Conservation (phyloP, 306 rosid species). For the Rosa multiflora region DNA sequence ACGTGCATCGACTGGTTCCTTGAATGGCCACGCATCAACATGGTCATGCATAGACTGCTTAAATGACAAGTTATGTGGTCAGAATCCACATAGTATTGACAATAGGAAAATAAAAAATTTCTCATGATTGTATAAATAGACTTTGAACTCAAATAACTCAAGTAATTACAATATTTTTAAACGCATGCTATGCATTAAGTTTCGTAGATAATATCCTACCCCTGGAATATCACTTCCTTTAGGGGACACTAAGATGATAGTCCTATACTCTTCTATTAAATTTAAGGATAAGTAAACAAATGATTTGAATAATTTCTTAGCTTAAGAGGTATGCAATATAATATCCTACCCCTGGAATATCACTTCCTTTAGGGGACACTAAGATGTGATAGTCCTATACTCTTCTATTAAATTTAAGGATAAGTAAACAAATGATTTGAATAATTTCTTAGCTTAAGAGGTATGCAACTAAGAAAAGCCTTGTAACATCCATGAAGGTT, state of each 20-base stretch:
- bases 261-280: neutral
- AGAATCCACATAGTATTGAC: slow-evolving; percentile 9
- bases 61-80: slow-evolving; percentile 14
- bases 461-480: neutral
- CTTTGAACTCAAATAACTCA: neutral
- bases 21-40: slow-evolving; percentile 95
- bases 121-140: neutral
- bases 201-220: neutral
- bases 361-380: neutral
- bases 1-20: slow-evolving; percentile 88
- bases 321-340: neutral
- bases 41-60: slow-evolving; percentile 81
- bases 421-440: neutral
- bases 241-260: neutral
- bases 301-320: neutral
- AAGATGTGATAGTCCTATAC: neutral
- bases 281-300: neutral
- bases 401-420: neutral
- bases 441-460: neutral
- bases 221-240: neutral
- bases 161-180: neutral
- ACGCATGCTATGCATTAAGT: neutral
- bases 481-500: neutral
- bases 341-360: neutral
- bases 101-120: neutral